phyloP scores from a whole-genome alignment of 345 rosid species.

The Euphorbia tirucalli region DNA sequence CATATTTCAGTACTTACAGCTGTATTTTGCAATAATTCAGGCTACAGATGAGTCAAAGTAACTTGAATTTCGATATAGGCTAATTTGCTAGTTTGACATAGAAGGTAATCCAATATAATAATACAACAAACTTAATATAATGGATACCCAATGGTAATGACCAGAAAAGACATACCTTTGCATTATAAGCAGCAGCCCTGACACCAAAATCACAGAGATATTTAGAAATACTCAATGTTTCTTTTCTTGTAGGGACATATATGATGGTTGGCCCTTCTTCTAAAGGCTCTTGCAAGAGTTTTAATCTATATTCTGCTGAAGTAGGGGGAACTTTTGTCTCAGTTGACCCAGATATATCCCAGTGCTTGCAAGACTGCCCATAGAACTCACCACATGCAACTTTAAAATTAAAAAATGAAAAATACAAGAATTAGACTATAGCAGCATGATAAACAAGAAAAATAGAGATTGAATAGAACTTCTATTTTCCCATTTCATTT shows the following conservation, averaged over 20 bases:
- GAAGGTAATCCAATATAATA: neutral
- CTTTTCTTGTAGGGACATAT: conserved; percentile 88
- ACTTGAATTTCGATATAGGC: neutral
- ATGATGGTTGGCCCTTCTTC: conserved; percentile 72
- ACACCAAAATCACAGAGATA: conserved; percentile 60
- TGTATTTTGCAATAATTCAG: neutral
- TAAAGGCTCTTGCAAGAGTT: conserved; percentile 41
- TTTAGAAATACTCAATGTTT: conserved; percentile 63
- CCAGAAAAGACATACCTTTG: conserved; percentile 43
- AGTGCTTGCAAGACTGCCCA: conserved; percentile 33
- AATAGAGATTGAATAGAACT: neutral
- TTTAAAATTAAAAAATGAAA: conserved; percentile 29
- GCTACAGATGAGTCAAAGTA: conserved; percentile 6
- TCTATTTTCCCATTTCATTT: neutral
- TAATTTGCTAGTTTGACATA: neutral
- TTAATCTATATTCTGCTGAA: conserved; percentile 35
- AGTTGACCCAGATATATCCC: conserved; percentile 28
- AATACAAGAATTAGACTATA: conserved; percentile 11
- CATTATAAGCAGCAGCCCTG: conserved; percentile 91
- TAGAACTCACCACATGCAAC: conserved; percentile 74
- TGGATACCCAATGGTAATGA: neutral
- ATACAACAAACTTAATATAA: neutral
- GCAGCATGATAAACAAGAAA: neutral
- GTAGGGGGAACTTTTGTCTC: conserved; percentile 30
- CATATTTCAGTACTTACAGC: neutral